Base-by-base conservation (phyloP, 1,284 basidiomycete genomes). In the Ceratobasidium sp. region DNA sequence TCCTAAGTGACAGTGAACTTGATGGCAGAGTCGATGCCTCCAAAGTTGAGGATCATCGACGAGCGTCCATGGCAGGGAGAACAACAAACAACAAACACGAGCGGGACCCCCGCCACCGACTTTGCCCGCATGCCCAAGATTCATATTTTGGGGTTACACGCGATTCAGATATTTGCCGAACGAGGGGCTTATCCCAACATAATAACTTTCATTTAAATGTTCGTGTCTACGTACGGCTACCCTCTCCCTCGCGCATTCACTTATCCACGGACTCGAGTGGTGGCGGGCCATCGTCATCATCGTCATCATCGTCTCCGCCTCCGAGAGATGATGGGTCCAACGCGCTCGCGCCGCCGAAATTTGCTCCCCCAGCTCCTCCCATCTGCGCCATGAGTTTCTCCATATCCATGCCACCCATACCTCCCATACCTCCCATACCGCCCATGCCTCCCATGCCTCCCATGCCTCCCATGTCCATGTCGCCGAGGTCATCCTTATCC, bases 331-430 rank as follows among this genome's bases (percentile, higher is more conserved):
- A 46, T 14, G 68, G 68, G 34, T 77, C 81, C 19, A 75, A 77
- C 59, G 80, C 83, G 43, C 80, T 81, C 41, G 81, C 83, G 48
- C 81, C 84, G 53, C 80, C 72, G 19, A 51, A 19, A 22, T 34
- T 41, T 9, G 62, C 82, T 39, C 71, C 74, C 27, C 74, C 79
- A 31, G 76, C 76, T 13, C 78, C 83, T 61, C 86, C 86, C 85
- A 91, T 88, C 54, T 85, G 83, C 56, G 86, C 85, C 88, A 92
- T 90, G 79, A 88, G 90, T 84, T 89, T 84, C 78, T 88, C 85
- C 66, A 92, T 85, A 83, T 91, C 86, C 83, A 86, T 78, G 11
- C 84, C 84, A 16, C 81, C 81, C 83, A 84, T 83, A 8, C 84
- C 84, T 22, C 82, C 82, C 84, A 85, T 86, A 1, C 84, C 86